Base-by-base conservation (phyloP, 371 early-diverging fungal species). In the Mucor indicus region DNA sequence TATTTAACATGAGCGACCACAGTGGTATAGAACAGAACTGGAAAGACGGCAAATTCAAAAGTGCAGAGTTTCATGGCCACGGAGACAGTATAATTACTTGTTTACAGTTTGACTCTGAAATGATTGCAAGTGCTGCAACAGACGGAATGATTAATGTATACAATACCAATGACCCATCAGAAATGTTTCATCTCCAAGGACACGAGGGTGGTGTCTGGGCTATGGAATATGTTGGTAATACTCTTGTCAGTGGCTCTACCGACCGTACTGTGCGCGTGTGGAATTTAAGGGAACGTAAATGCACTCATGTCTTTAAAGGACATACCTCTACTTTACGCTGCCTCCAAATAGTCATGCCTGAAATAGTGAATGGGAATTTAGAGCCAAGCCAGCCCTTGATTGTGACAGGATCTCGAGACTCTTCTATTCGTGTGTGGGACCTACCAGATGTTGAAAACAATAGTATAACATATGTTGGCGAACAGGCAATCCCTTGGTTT, bases 171-270 rank as follows among this genome's bases (percentile, higher is more conserved):
- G 52, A 51, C 19, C 52, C 52, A 15, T 61, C 84, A 9, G 66
- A 77, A 8, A 75, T 84, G 44, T 75, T 76, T 37, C 50, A 50
- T 10, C 78, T 98, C 16, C 75, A 71, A 12, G 98, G 98, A 7
- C 99, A 99, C 64, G 92, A 89, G 22, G 99, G 99, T 24, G 99
- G 99, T 39, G 96, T 99, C 1, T 99, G 99, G 99, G 92, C 98
- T 0, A 74, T 99, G 44, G 88, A 93, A 49, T 91, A 90, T 52
- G 82, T 84, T 29, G 89, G 87, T 27, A 85, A 90, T 39, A 82
- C 90, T 0, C 76, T 98, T 1, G 94, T 97, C 6, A 91, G 91
- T 44, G 99, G 99, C n/a, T 92, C 95, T 21, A 98, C 96, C 1
- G 99, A 99, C 62, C 83, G 96, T 22, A 91, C 93, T 1, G 91